These are phyloP conservation scores for Xylariaceae sp. DNA, from an alignment of 2,329 filamentous ascomycete genomes.

Conservation along the genomic window DNA sequence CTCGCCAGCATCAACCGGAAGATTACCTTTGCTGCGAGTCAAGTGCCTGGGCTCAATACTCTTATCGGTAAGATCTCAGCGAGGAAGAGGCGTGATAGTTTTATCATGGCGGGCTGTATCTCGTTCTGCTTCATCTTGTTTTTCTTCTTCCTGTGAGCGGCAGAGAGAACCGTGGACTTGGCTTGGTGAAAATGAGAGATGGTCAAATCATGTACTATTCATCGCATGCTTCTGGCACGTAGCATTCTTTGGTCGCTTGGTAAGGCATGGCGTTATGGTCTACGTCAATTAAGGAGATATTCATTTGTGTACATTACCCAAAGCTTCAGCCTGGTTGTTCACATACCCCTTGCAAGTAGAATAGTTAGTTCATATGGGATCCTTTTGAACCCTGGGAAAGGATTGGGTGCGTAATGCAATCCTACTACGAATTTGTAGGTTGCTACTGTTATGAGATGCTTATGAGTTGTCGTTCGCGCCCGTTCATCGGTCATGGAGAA, in stretches of 20 bases:
- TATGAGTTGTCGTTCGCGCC: too few relatives aligned
- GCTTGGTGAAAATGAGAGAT: neutral
- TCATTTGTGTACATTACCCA: slow-evolving; percentile 6
- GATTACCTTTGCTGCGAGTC: slow-evolving; percentile 83
- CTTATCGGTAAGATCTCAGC: slow-evolving; percentile 89
- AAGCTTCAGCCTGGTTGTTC: neutral
- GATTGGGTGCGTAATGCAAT: too few relatives aligned
- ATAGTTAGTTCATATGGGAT: too few relatives aligned
- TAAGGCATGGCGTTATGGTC: slow-evolving; percentile 17
- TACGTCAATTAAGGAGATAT: slow-evolving; percentile 2
- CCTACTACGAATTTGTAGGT: too few relatives aligned
- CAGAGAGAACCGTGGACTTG: neutral
- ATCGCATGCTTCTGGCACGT: neutral
- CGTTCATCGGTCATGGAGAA: neutral
- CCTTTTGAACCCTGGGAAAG: too few relatives aligned
- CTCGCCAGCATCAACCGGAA: slow-evolving; percentile 83
- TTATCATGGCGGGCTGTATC: slow-evolving; percentile 89
- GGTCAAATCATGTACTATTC: neutral
- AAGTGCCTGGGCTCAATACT: slow-evolving; percentile 88
- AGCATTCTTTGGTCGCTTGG: slow-evolving; percentile 1
- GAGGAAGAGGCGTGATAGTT: slow-evolving; percentile 90
- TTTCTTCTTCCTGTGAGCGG: slow-evolving; percentile 66
- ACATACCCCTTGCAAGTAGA: slow-evolving; percentile 3
- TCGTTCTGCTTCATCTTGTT: slow-evolving; percentile 87
- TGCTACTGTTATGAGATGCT: too few relatives aligned